phyloP scores from a whole-genome alignment of 208 protist genomes.

The Endotrypanum monterogeii region DNA sequence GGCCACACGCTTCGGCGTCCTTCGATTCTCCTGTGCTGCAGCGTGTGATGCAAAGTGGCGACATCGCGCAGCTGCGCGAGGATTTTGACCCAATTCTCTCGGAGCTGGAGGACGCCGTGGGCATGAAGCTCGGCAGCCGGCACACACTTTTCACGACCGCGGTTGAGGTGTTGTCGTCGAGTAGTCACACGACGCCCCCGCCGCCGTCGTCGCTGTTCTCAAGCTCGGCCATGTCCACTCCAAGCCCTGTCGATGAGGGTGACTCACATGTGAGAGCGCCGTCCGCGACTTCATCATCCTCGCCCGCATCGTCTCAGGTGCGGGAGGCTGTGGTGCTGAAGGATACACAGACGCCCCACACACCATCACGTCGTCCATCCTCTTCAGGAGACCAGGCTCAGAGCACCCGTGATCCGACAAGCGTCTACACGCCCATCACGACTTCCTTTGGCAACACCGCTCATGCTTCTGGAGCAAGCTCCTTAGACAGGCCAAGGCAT shows the following conservation, averaged over 20 bases:
- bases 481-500: not conserved
- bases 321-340: slow-evolving; percentile 20
- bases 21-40: slow-evolving; percentile 6
- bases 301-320: not conserved
- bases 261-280: not conserved
- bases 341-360: slow-evolving; percentile 9
- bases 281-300: not conserved
- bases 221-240: not conserved
- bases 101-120: slow-evolving; percentile 74
- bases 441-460: not conserved
- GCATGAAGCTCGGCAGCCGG: slow-evolving; percentile 83
- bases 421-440: not conserved
- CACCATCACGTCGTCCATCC: not conserved
- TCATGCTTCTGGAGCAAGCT: not conserved
- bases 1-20: slow-evolving; percentile 4
- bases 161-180: slow-evolving; percentile 50
- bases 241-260: not conserved
- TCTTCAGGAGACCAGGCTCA: not conserved
- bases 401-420: not conserved
- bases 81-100: slow-evolving; percentile 83
- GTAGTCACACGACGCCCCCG: not conserved
- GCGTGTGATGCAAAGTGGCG: slow-evolving; percentile 67
- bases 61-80: slow-evolving; percentile 74
- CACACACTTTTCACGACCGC: slow-evolving; percentile 84
- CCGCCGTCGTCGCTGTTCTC: not conserved